phyloP scores from a whole-genome alignment of 176 grass and related monocot genomes.

The Rhynchospora tenuis region DNA sequence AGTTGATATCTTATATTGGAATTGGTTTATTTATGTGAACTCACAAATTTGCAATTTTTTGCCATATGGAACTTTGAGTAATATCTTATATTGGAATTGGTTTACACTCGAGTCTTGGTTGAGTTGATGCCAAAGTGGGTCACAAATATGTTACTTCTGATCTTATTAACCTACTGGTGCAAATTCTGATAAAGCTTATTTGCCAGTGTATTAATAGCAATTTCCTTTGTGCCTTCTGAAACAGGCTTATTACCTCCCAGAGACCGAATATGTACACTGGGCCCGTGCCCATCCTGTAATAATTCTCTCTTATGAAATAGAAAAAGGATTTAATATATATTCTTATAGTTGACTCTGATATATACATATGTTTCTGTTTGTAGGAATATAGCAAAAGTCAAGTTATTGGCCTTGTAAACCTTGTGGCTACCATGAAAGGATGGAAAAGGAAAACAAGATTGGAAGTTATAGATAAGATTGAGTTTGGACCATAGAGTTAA shows the following conservation, averaged over 20 bases:
- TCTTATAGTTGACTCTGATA: background rate
- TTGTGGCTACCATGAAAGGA: conserved; percentile 90
- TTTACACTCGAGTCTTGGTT: background rate
- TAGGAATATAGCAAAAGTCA: conserved; percentile 90
- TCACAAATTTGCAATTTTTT: background rate
- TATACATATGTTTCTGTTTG: conserved; percentile 1
- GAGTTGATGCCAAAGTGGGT: background rate
- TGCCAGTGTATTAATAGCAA: conserved; percentile 1
- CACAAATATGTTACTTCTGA: background rate
- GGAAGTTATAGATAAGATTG: conserved; percentile 84
- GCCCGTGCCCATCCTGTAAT: conserved; percentile 89
- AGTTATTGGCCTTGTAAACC: conserved; percentile 75
- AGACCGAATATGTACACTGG: conserved; percentile 98
- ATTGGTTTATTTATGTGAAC: background rate
- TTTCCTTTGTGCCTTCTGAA: conserved; percentile 13
- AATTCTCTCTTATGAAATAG: background rate
- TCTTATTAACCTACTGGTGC: background rate
- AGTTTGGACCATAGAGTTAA: conserved; percentile 47
- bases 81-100: background rate
- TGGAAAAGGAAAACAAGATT: conserved; percentile 92
- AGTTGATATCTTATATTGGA: background rate
- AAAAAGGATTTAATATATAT: background rate
- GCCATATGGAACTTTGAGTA: background rate
- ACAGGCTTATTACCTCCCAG: conserved; percentile 93
- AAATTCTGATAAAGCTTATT: background rate